Evolutionary conservation across 2,329 filamentous ascomycete species (phyloP).

Genomic region (Beauveria brongniartii): DNA sequence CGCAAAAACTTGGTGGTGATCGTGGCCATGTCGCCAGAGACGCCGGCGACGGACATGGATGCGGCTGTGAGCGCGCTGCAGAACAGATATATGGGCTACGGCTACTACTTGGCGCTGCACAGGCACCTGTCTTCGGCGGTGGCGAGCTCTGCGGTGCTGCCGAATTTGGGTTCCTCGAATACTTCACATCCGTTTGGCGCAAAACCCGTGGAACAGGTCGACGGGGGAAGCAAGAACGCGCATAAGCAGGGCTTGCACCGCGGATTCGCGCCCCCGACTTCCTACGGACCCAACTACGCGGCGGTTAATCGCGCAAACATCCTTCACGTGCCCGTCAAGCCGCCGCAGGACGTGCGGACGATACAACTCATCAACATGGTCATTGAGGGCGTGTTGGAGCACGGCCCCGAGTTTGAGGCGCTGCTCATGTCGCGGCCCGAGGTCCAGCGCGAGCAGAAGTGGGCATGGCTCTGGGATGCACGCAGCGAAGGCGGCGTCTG

Average conservation of each 20-base stretch:
- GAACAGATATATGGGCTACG: slow-evolving; percentile 77
- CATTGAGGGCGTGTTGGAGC: slow-evolving; percentile 67
- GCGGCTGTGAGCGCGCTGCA: slow-evolving; percentile 68
- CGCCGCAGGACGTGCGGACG: slow-evolving; percentile 69
- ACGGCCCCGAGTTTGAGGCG: slow-evolving; percentile 84
- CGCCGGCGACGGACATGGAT: slow-evolving; percentile 76
- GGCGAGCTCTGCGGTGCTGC: slow-evolving; percentile 34
- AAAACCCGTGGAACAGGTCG: slow-evolving; percentile 46
- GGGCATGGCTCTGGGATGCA: slow-evolving; percentile 90
- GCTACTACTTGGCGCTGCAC: slow-evolving; percentile 72
- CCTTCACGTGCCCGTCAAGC: slow-evolving; percentile 62
- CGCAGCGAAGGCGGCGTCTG: slow-evolving; percentile 73
- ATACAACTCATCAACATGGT: slow-evolving; percentile 82
- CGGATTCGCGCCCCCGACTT: slow-evolving; percentile 69
- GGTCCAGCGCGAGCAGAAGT: slow-evolving; percentile 79
- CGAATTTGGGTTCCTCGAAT: slow-evolving; percentile 27
- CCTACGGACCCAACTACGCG: slow-evolving; percentile 44
- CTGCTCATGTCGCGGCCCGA: slow-evolving; percentile 79
- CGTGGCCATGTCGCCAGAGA: slow-evolving; percentile 72
- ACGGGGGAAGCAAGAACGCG: slow-evolving; percentile 25
- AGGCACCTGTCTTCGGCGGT: slow-evolving; percentile 73
- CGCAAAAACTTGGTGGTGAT: slow-evolving; percentile 70
- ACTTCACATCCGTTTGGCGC: slow-evolving; percentile 68
- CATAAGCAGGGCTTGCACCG: slow-evolving; percentile 39
- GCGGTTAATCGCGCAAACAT: slow-evolving; percentile 39